phyloP scores from a whole-genome alignment of 345 rosid genomes.

The Boechera retrofracta region DNA sequence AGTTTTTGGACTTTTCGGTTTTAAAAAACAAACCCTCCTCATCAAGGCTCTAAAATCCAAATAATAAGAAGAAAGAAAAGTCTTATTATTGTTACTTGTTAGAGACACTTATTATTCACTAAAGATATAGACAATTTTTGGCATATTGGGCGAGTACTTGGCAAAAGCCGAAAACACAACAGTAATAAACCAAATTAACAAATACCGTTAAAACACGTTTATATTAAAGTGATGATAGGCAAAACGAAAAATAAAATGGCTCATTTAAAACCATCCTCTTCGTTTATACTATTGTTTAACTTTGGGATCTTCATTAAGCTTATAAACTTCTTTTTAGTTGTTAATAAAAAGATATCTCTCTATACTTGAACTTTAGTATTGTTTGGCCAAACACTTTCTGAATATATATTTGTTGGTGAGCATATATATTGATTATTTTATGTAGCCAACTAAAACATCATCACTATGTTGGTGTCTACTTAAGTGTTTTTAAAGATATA shows the following conservation, averaged over 20 bases:
- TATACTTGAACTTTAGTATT: conserved; percentile 23
- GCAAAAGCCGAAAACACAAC: conserved; percentile 1
- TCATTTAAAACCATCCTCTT: not conserved
- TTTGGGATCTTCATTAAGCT: conserved; percentile 1
- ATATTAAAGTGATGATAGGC: not conserved
- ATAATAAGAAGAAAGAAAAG: too few species aligned
- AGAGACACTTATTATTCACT: not conserved
- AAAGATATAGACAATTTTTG: not conserved
- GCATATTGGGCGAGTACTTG: too few species aligned
- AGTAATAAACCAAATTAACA: not conserved
- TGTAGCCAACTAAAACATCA: conserved; percentile 22
- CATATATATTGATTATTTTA: conserved; percentile 8
- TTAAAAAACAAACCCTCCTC: not conserved
- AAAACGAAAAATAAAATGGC: not conserved
- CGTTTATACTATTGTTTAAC: not conserved
- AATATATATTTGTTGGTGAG: conserved; percentile 19
- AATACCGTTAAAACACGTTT: not conserved
- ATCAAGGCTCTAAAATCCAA: not conserved
- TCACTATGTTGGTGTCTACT: conserved; percentile 16
- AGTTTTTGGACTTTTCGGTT: not conserved
- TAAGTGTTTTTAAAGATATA: not conserved
- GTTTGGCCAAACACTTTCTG: conserved; percentile 24
- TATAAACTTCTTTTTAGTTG: conserved; percentile 15
- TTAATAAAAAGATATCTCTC: conserved; percentile 24
- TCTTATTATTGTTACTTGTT: not conserved